Evolutionary conservation across 768 basidiomycete genomes (phyloP), one percentile per base, ranked within the genome.

Genomic region (Rhodotorula diobovata): DNA sequence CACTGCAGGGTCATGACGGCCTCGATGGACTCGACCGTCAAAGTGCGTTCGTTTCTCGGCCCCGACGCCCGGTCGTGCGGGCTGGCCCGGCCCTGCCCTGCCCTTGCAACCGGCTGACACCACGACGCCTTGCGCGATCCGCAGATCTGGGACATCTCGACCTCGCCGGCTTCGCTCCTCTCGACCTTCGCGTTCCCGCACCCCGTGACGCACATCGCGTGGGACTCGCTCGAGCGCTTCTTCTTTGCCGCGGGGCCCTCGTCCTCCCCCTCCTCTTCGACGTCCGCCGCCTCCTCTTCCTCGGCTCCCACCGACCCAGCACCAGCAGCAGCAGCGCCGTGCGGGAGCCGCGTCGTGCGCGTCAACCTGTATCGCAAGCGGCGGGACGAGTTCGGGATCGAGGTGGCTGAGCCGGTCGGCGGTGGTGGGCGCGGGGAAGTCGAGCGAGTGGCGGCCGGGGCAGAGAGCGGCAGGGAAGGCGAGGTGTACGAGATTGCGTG

Each of bases 151-250:
- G 91, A 91, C 90, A 91, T 80, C 81, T 90, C 30, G 83, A 88
- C 23, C 87, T 90, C 0, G 85, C 85, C 61, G 83, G 87, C 21
- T 6, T 51, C 56, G 12, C 84, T 97, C 25, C 82, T 98, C 35
- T 88, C 90, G 12, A 93, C 94, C 1, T 95, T 95, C 79, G 85
- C 88, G 74, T 93, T 96, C 75, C 90, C 93, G 25, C 84, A 87
- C 66, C 85, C 90, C 16, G 87, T 94, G 45, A 81, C 85, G 10
- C 85, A 82, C 65, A 77, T 94, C 28, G 86, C 86, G 18, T 89
- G 90, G 85, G 93, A 97, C 76, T 77, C 85, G n/a, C 86, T 88
- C 0, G 95, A 97, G 81, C 86, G 94, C 35, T 82, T 89, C 59
- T 91, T 97, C 80, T 93, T 96, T 78, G 91, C 91, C 41, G 89